phyloP scores from a whole-genome alignment of 306 rosid species.

The Geum urbanum region DNA sequence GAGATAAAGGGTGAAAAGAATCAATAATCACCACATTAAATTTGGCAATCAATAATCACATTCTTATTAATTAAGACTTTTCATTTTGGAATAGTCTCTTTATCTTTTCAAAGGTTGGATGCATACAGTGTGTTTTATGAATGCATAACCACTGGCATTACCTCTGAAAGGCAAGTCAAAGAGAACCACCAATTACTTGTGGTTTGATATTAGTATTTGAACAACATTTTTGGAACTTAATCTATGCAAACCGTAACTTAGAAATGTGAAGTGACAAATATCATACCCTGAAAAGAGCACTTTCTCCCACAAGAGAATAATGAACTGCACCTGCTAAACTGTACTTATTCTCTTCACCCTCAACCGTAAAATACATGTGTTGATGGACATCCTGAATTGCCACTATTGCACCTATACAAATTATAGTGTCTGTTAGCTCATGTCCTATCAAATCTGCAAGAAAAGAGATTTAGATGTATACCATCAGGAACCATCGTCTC shows the following conservation, averaged over 20 bases:
- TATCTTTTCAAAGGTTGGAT: not conserved
- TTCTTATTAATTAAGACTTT: not conserved
- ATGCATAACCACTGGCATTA: not conserved
- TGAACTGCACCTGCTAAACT: constrained; percentile 64
- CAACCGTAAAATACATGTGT: constrained; percentile 82
- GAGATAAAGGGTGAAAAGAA: not conserved
- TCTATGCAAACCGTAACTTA: not conserved
- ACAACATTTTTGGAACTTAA: not conserved
- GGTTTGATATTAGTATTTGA: constrained; percentile 1
- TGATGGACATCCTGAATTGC: constrained; percentile 83
- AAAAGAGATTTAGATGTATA: constrained; percentile 28
- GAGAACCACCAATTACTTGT: not conserved
- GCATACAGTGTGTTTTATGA: too few species aligned
- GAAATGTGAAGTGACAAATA: constrained; percentile 13
- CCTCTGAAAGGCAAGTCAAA: not conserved
- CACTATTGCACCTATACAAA: constrained; percentile 78
- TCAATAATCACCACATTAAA: not conserved
- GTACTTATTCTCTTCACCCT: constrained; percentile 54
- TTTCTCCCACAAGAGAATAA: constrained; percentile 86
- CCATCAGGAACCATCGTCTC: constrained; percentile 75
- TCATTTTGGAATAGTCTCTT: not conserved
- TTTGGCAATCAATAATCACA: not conserved
- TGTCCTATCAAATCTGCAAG: constrained; percentile 24
- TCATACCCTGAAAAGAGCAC: constrained; percentile 90
- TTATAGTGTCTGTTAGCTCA: constrained; percentile 32